These are phyloP conservation scores for Cystofilobasidium macerans DNA, from an alignment of 768 basidiomycete genomes.

Conservation along the genomic window DNA sequence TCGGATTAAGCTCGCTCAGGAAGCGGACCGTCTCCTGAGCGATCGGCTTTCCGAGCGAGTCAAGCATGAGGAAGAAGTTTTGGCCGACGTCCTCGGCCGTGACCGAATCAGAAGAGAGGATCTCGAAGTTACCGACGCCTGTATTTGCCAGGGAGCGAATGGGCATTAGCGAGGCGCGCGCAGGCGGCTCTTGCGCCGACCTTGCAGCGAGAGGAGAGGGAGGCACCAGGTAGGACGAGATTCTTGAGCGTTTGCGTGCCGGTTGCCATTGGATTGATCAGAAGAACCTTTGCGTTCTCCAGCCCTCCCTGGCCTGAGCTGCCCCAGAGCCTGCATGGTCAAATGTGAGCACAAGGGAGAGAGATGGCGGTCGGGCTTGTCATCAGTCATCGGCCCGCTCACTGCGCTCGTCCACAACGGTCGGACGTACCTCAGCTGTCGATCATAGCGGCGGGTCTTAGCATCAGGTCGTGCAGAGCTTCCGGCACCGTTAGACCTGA, in stretches of 20 bases:
- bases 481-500: not conserved
- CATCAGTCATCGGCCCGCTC: not conserved
- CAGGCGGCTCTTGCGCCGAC: no score
- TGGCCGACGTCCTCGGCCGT: conserved; percentile 73
- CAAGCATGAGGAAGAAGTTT: conserved; percentile 83
- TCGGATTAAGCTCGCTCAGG: conserved; percentile 75
- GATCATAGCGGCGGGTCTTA: conserved; percentile 85
- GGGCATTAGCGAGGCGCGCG: no score
- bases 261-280: conserved; percentile 69
- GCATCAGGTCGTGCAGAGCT: conserved; percentile 53
- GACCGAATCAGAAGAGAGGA: conserved; percentile 58
- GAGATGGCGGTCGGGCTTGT: not conserved
- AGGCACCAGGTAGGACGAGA: conserved; percentile 70
- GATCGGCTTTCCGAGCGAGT: conserved; percentile 67
- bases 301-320: conserved; percentile 80
- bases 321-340: conserved; percentile 68
- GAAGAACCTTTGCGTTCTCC: conserved; percentile 68
- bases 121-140: conserved; percentile 85
- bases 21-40: conserved; percentile 67
- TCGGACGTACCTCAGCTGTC: conserved; percentile 69
- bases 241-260: conserved; percentile 88
- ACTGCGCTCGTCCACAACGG: no score
- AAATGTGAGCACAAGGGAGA: not conserved
- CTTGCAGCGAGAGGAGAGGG: no score
- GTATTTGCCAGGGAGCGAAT: no score